phyloP scores from a whole-genome alignment of 352 stramenopile species.

The Phytophthora multivora region DNA sequence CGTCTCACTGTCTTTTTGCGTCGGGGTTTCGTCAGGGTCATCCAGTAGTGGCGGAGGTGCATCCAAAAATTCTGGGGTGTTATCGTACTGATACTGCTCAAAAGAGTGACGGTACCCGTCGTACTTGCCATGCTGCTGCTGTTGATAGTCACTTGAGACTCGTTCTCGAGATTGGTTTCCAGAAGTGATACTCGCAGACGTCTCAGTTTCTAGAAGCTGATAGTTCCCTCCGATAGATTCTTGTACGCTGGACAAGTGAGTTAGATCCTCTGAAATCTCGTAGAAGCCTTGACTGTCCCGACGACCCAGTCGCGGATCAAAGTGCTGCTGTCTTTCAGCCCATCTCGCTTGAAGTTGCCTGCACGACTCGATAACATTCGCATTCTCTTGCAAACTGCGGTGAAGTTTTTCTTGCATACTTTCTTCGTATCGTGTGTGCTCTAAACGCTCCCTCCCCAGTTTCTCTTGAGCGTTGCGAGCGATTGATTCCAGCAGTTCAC shows the following conservation, averaged over 20 bases:
- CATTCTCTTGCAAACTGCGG: constrained; percentile 54
- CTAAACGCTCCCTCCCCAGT: constrained; percentile 51
- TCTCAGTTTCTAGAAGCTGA: constrained; percentile 21
- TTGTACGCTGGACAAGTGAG: constrained; percentile 13
- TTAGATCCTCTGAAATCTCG: constrained; percentile 13
- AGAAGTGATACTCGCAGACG: constrained; percentile 15
- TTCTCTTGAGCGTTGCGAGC: constrained; percentile 63
- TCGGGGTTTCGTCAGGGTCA: constrained; percentile 13
- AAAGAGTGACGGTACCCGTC: constrained; percentile 12
- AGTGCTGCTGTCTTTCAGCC: constrained; percentile 19
- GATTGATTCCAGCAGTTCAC: constrained; percentile 64
- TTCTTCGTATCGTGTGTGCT: constrained; percentile 54
- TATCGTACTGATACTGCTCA: constrained; percentile 23
- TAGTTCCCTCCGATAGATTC: constrained; percentile 16
- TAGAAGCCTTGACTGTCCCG: constrained; percentile 25
- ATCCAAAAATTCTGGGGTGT: constrained; percentile 15
- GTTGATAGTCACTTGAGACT: constrained; percentile 24
- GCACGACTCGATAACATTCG: constrained; percentile 42
- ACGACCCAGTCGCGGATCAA: constrained; percentile 12
- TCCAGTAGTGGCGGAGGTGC: constrained; percentile 15
- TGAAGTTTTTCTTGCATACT: constrained; percentile 53
- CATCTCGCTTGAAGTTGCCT: constrained; percentile 40
- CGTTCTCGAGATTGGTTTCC: constrained; percentile 23
- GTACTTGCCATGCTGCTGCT: constrained; percentile 17
- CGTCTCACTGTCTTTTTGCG: constrained; percentile 4